Conservation (phyloP, 202 grass and related monocot genomes). For the Saccharum hybrid region DNA sequence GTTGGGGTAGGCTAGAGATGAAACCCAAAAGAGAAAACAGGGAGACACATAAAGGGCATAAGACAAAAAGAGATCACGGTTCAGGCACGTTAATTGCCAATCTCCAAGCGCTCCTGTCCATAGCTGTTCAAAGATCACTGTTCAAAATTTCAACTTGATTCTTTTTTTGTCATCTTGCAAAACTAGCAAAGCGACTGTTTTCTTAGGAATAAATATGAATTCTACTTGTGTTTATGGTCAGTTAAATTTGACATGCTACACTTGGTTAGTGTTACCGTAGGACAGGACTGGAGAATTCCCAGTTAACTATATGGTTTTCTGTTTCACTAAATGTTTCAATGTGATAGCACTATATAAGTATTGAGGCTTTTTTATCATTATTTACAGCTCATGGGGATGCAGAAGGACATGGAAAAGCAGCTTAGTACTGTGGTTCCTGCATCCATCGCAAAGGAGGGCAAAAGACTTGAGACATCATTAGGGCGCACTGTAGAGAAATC, state of each 20-base stretch:
- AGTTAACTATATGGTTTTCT: slow-evolving; percentile 17
- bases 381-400: slow-evolving; percentile 79
- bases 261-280: slow-evolving; percentile 1
- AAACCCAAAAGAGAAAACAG: too few relatives aligned
- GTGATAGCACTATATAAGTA: background rate
- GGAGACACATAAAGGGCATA: too few relatives aligned
- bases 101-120: too few relatives aligned
- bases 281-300: background rate
- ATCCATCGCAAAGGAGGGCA: slow-evolving; percentile 87
- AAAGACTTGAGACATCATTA: slow-evolving; percentile 77
- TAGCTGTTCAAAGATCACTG: too few relatives aligned
- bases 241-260: slow-evolving; percentile 11
- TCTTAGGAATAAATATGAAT: background rate
- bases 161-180: background rate
- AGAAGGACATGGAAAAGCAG: slow-evolving; percentile 94
- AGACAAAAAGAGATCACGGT: too few relatives aligned
- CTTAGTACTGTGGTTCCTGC: slow-evolving; percentile 57
- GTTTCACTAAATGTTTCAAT: slow-evolving; percentile 21
- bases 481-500: slow-evolving; percentile 87
- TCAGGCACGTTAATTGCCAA: too few relatives aligned
- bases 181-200: background rate
- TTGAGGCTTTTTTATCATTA: slow-evolving; percentile 15
- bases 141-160: background rate
- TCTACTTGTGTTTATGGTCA: background rate
- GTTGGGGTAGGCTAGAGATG: too few relatives aligned